Base-by-base conservation (phyloP, 2,329 filamentous ascomycete species). In the Curvularia verruculosa region DNA sequence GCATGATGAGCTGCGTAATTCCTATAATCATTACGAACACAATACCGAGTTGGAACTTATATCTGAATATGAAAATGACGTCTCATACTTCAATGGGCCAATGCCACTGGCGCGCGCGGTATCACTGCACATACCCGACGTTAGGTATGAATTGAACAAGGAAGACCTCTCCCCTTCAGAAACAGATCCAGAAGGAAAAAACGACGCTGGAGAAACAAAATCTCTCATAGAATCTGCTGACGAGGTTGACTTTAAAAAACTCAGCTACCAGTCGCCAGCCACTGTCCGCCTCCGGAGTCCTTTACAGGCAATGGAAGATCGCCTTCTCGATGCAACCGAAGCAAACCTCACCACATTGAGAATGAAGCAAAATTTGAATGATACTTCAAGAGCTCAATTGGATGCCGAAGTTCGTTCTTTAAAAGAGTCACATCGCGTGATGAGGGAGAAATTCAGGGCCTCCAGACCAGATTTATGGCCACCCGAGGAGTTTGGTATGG, bases 311-410 rank as follows among this genome's bases (percentile, higher is more conserved):
- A 21, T 63, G 2, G 70, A 73, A 53, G 50, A 65, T 41, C 55
- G 44, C n/a, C 64, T 67, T 31, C 64, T 73, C 13, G 63, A 70
- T 51, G 58, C 49, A 3, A 45, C 58, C 12, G 64, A 68, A 29
- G 41, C 59, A 6, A 26, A 51, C 1, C 50, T 68, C 12, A 37
- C 61, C 2, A 12, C 41, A 29, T 34, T 39, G 9, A 59, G 13
- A 19, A 19, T 28, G 6, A 44, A 24, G 18, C 21, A 49, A 15
- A 28, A 52, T 18, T 37, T 47, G 13, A 19, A 58, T 2, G 56
- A 69, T 23, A 51, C 39, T 15, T 48, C 57, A 7, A 65, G 49
- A 46, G 37, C 50, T 19, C 28, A 44, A 7, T 40, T 65, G 26
- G 64, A 72, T 26, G 34, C 46, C 8, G 34, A 59, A 10, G 29